Base-by-base conservation (phyloP, 352 stramenopile genomes). In the Globisporangium lucens region DNA sequence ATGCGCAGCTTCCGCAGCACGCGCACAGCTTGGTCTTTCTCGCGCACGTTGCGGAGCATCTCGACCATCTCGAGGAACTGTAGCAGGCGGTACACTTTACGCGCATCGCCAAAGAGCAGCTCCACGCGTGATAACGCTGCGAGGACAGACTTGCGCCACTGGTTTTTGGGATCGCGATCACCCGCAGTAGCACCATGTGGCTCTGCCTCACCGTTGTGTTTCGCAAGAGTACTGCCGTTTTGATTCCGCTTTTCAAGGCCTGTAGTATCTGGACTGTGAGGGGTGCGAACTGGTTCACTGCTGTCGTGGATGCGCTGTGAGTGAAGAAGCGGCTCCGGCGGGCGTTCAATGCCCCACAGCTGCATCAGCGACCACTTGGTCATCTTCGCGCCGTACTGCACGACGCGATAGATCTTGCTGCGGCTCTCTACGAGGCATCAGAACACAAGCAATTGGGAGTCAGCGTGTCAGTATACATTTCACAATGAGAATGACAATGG, bases 11-110 rank as follows among this genome's bases (percentile, higher is more conserved):
- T 68, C 6, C 79, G 79, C 10, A 90, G 58, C 4, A 80, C 38
- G 8, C 78, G 71, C 17, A 85, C 70, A 12, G 20, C 30, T 3
- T 56, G 33, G 4, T 75, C 29, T 0, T 70, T 57, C 24, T 89
- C 82, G 59, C 72, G 30, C 9, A 87, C 79, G 17, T 77, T 72
- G 27, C 79, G 79, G 12, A 80, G 76, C 30, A 90, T 59, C 24
- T 86, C 75, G 10, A 72, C 57, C 82, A 90, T 87, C 65, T 90
- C 82, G 27, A 90, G 51, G 56, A 90, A 90, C 69, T 88, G 78
- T 57, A 90, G 76, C 10, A 90, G 70, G 15, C 82, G 82, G 60
- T 85, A 87, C 30, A 87, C 76, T 66, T 83, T 85, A 22, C 82
- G 79, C 27, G 78, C 77, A 38, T 88, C 79, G n/a, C 72, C 74